A percentile compares a stretch with the other conserved stretches of the same genome.
Evolutionary conservation across 305 asterid genomes (phyloP).

Genomic region (Solanum hybrid): DNA sequence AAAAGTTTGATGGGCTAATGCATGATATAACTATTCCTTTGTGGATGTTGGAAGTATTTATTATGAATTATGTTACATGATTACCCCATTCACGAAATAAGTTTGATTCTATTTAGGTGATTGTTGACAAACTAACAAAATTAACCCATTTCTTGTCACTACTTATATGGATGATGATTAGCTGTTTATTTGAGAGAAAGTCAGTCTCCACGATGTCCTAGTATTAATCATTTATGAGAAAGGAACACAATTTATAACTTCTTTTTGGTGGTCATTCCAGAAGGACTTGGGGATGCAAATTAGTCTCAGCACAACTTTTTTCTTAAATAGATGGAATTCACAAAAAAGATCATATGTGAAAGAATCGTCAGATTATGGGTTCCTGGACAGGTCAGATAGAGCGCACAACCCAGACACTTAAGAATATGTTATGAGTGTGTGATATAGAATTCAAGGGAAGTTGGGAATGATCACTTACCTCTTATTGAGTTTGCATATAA

Average conservation of each 20-base stretch:
- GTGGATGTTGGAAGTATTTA: neutral
- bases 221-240: neutral
- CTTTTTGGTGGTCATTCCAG: neutral
- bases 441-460: neutral
- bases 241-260: neutral
- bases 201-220: neutral
- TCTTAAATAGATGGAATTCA: neutral
- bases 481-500: neutral
- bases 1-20: neutral
- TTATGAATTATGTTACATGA: neutral
- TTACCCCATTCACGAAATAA: neutral
- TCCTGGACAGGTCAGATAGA: neutral
- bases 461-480: neutral
- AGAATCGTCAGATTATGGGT: too few relatives aligned
- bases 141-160: neutral
- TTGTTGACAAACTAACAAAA: neutral
- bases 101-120: neutral
- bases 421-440: neutral
- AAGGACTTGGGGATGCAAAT: neutral
- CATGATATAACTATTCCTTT: neutral
- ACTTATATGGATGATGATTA: neutral
- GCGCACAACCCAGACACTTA: neutral
- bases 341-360: too few relatives aligned
- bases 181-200: neutral
- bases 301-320: neutral